These are phyloP conservation scores for Suillus brevipes DNA, from an alignment of 768 basidiomycete species.

Conservation along the genomic window DNA sequence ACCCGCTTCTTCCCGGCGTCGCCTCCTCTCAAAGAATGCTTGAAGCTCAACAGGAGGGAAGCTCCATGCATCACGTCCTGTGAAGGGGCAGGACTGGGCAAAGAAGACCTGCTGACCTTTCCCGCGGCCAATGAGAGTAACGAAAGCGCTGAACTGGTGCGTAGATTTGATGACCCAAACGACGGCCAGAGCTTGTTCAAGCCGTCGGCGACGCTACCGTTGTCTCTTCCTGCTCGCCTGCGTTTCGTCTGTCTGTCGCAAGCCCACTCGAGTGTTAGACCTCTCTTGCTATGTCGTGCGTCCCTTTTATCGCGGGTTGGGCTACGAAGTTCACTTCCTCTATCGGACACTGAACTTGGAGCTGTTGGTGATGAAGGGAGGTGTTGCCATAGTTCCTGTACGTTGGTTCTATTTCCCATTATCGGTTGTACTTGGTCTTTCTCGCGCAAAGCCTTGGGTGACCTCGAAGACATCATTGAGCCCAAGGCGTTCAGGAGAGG, in stretches of 20 bases:
- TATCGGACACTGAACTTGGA: slow-evolving; percentile 1
- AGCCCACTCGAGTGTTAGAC: slow-evolving; percentile 46
- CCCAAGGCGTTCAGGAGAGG: slow-evolving; percentile 25
- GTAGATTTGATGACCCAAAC: slow-evolving; percentile 8
- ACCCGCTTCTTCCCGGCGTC: neutral
- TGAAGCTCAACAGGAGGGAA: slow-evolving; percentile 30
- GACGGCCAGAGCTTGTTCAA: neutral
- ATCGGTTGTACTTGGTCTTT: neutral
- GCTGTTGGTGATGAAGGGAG: slow-evolving; percentile 11
- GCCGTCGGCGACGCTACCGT: neutral
- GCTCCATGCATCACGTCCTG: slow-evolving; percentile 30
- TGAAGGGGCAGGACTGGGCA: slow-evolving; percentile 8
- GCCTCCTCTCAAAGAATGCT: slow-evolving; percentile 24
- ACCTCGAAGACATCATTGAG: slow-evolving; percentile 13
- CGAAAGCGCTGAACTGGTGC: slow-evolving; percentile 30
- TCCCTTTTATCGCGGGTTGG: slow-evolving; percentile 3
- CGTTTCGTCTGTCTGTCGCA: slow-evolving; percentile 43
- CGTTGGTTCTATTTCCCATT: neutral
- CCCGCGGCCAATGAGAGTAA: slow-evolving; percentile 30
- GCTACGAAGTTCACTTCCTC: neutral
- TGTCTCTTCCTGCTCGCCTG: slow-evolving; percentile 25
- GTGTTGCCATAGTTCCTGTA: slow-evolving; percentile 10
- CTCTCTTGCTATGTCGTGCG: slow-evolving; percentile 19
- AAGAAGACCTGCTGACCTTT: neutral
- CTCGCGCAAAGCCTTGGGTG: neutral